Percentiles rank a stretch among this genome's conserved stretches.
phyloP scores from a whole-genome alignment of 768 basidiomycete genomes.

The Leccinellum rugosiceps region DNA sequence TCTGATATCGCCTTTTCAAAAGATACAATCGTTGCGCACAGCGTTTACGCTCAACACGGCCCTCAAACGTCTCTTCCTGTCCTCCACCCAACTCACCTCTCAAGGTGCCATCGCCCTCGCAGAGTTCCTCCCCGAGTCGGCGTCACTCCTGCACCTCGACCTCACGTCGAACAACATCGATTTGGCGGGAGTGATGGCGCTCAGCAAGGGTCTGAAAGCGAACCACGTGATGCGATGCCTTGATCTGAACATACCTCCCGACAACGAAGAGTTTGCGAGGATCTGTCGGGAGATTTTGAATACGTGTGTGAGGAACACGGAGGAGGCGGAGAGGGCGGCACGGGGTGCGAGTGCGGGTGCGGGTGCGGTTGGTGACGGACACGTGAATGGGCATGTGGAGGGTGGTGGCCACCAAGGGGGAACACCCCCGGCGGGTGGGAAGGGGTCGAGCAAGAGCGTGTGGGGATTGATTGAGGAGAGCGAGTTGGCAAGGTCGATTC shows the following conservation, averaged over 20 bases:
- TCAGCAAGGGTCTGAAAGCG: conserved; percentile 78
- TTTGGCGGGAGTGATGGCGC: conserved; percentile 89
- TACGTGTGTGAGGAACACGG: conserved; percentile 90
- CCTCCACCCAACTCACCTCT: conserved; percentile 74
- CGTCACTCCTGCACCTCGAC: conserved; percentile 86
- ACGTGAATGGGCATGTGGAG: not conserved
- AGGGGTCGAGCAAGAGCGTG: conserved; percentile 63
- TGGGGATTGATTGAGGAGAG: conserved; percentile 88
- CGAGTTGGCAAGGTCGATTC: conserved; percentile 69
- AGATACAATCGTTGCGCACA: conserved; percentile 86
- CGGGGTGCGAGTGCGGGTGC: conserved; percentile 1
- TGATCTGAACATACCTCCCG: conserved; percentile 88
- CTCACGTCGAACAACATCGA: conserved; percentile 81
- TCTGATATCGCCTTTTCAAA: not conserved
- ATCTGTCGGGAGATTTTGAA: conserved; percentile 89
- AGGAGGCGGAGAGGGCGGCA: conserved; percentile 50
- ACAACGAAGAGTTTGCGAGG: conserved; percentile 76
- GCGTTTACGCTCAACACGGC: conserved; percentile 91
- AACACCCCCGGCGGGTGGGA: conserved; percentile 36
- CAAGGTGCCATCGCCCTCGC: conserved; percentile 91
- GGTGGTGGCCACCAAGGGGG: conserved; percentile 15
- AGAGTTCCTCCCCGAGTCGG: conserved; percentile 92
- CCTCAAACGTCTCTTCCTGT: conserved; percentile 88
- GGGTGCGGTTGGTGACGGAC: not conserved
- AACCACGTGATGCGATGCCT: conserved; percentile 89